Conservation (phyloP, 257 asterid species). For the Lavandula angustifolia region DNA sequence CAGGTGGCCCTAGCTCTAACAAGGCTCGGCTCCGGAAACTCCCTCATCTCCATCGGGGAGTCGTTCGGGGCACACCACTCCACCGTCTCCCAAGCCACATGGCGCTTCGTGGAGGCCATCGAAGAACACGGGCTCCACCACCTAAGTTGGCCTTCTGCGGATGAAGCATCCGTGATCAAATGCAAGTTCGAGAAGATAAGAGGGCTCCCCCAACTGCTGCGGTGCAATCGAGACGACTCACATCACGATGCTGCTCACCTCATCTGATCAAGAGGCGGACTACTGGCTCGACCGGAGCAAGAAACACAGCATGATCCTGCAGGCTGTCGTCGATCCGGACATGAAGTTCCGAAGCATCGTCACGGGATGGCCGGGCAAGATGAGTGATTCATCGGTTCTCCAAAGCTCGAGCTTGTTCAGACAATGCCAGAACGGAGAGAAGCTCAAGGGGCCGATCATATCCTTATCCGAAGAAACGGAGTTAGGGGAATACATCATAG, state of each 20-base stretch:
- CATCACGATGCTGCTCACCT: slow-evolving; percentile 60
- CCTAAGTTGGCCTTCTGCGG: slow-evolving; percentile 68
- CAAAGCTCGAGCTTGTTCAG: slow-evolving; percentile 51
- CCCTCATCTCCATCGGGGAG: slow-evolving; percentile 72
- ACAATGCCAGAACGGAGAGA: slow-evolving; percentile 52
- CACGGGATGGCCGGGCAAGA: slow-evolving; percentile 75
- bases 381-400: slow-evolving; percentile 54
- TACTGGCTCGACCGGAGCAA: slow-evolving; percentile 56
- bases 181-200: slow-evolving; percentile 50
- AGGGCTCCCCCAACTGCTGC: slow-evolving; percentile 92
- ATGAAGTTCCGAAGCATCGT: slow-evolving; percentile 60
- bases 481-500: slow-evolving; percentile 63
- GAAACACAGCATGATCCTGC: slow-evolving; percentile 81
- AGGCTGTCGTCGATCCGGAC: slow-evolving; percentile 68
- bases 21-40: slow-evolving; percentile 75
- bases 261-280: slow-evolving; percentile 62
- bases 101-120: slow-evolving; percentile 90
- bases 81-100: slow-evolving; percentile 85
- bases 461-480: slow-evolving; percentile 38
- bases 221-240: slow-evolving; percentile 80
- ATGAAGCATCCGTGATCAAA: slow-evolving; percentile 41
- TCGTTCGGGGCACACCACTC: slow-evolving; percentile 74
- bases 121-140: slow-evolving; percentile 64
- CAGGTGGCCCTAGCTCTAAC: slow-evolving; percentile 80
- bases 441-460: slow-evolving; percentile 42